phyloP scores from a whole-genome alignment of 345 rosid genomes.

The Linum tenue region DNA sequence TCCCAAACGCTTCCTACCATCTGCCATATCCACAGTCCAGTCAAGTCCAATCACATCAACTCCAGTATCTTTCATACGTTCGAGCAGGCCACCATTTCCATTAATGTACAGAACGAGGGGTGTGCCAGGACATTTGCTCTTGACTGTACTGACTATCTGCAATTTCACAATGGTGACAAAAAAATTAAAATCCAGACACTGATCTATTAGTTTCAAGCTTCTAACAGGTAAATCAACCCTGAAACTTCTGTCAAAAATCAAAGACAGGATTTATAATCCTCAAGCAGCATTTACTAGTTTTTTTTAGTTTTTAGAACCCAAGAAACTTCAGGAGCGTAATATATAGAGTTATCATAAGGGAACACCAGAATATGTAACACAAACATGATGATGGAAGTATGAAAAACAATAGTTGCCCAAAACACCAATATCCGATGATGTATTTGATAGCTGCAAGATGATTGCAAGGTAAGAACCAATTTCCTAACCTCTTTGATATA shows the following conservation, averaged over 20 bases:
- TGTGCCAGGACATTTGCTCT: slow-evolving; percentile 67
- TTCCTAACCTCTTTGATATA: slow-evolving; percentile 60
- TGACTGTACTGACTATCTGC: slow-evolving; percentile 57
- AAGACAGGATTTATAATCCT: no score
- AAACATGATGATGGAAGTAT: background rate
- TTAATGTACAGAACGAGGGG: slow-evolving; percentile 84
- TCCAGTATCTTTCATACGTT: slow-evolving; percentile 78
- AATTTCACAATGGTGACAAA: slow-evolving; percentile 9
- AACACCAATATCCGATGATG: background rate
- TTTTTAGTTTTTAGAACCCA: background rate
- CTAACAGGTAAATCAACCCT: no score
- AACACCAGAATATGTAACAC: background rate
- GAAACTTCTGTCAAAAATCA: background rate
- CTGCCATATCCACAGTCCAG: slow-evolving; percentile 95
- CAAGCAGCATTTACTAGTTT: no score
- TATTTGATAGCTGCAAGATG: background rate
- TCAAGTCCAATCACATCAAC: slow-evolving; percentile 95
- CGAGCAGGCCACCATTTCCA: slow-evolving; percentile 91
- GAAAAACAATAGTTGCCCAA: background rate
- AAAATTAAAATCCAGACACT: background rate
- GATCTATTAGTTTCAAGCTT: background rate
- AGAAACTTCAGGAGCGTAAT: background rate
- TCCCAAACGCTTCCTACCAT: slow-evolving; percentile 73
- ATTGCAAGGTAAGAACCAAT: no score
- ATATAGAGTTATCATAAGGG: background rate